Evolutionary conservation across 768 basidiomycete genomes (phyloP), one percentile per base, ranked within the genome.

Genomic region (Kwoniella shandongensis): DNA sequence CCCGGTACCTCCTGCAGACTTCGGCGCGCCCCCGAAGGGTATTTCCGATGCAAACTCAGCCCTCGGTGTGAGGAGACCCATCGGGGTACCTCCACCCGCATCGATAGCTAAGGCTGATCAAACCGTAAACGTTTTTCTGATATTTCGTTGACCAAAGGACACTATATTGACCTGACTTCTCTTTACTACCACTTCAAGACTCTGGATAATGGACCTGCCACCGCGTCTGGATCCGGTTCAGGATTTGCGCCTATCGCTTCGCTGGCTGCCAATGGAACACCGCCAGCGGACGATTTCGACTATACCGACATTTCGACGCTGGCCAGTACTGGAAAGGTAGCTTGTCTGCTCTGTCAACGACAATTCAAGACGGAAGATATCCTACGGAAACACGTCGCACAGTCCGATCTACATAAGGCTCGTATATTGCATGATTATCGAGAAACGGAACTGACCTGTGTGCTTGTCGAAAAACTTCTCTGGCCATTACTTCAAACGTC

Each of bases 371-470:
- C 83, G 3, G 66, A 87, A 55, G 91, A 94, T 23, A 86, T 89
- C 63, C 81, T 99, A 39, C 86, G 83, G 69, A 85, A 91, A 17
- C 96, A 99, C 75, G 91, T 89, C 73, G 87, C 86, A 67, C 90
- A 89, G 79, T 99, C 96, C 23, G 89, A 88, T 73, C 79, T 99
- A 62, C 96, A 99, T 79, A 98, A 97, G 88, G 94, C 81, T 79
- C 76, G 80, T 79, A 51, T 44, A 29, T n/a, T 44, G 22, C 51
- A 7, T 36, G 32, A 30, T 11, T 48, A 42, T 18, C 25, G 12
- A 53, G 35, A 22, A 51, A 36, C 25, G 44, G 26, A 26, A 59
- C 66, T 67, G 63, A 67, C 63, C 36, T 47, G 47, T 26, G 7
- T 26, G 8, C 25, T 54, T 50, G 35, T 8, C 25, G 1, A 11